A percentile compares a stretch with the other conserved stretches of the same genome.
Conservation (phyloP, 108 stramenopile genomes). For the Nitzschia sp. region DNA sequence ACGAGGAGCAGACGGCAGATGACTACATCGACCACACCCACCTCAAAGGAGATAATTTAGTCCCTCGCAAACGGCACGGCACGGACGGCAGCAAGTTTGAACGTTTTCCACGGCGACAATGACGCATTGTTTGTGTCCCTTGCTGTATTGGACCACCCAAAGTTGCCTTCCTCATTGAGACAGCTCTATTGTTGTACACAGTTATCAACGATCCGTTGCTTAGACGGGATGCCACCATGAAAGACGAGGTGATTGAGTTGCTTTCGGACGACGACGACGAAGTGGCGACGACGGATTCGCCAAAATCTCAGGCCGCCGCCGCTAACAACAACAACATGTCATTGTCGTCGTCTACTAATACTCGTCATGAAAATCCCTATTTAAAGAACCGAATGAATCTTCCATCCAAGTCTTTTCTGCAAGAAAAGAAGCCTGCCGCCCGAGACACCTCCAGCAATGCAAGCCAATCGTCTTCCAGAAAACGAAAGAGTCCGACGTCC, state of each 20-base stretch:
- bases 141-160: too few relatives aligned
- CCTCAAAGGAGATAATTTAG: too few relatives aligned
- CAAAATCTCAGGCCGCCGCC: neutral
- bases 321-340: neutral
- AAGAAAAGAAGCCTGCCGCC: neutral
- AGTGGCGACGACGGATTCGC: neutral
- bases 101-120: too few relatives aligned
- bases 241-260: conserved; percentile 10
- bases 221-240: too few relatives aligned
- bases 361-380: neutral
- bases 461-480: neutral
- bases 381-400: neutral
- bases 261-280: conserved; percentile 16
- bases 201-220: too few relatives aligned
- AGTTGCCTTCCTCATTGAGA: too few relatives aligned
- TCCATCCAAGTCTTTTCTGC: neutral
- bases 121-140: too few relatives aligned
- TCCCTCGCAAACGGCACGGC: too few relatives aligned
- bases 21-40: too few relatives aligned
- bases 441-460: neutral
- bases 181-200: too few relatives aligned
- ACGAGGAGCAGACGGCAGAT: too few relatives aligned
- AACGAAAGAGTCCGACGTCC: neutral
- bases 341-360: neutral
- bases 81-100: too few relatives aligned